Percentiles rank a stretch among this genome's conserved stretches.
Conservation (phyloP, 257 asterid species). For the Anisodus acutangulus region DNA sequence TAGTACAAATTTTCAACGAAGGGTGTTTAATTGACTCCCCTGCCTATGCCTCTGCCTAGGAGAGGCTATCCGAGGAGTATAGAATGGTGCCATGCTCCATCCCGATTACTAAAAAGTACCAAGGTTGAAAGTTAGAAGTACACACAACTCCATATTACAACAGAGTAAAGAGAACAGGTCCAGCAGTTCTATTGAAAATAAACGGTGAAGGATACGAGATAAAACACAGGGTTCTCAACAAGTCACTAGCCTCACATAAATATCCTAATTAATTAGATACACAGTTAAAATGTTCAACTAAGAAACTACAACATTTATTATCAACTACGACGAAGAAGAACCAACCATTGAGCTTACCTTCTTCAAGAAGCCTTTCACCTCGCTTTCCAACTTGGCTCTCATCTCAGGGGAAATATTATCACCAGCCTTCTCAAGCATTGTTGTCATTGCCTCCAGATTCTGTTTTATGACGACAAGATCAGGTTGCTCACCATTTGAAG, state of each 20-base stretch:
- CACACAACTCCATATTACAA: not conserved
- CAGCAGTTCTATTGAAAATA: not conserved
- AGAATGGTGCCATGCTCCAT: not conserved
- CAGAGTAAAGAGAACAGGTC: not conserved
- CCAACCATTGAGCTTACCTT: constrained; percentile 57
- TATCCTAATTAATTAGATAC: constrained; percentile 20
- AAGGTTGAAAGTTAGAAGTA: not conserved
- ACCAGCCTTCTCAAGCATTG: constrained; percentile 72
- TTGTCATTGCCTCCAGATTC: constrained; percentile 81
- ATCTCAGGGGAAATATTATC: constrained; percentile 53
- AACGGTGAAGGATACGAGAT: not conserved
- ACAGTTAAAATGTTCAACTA: constrained; percentile 18
- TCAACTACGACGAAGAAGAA: constrained; percentile 47
- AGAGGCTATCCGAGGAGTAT: not conserved
- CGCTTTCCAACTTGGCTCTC: constrained; percentile 70
- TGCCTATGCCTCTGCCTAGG: too few relatives aligned
- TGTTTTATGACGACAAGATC: constrained; percentile 55
- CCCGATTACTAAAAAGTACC: not conserved
- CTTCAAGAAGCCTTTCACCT: constrained; percentile 59
- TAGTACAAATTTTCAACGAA: too few relatives aligned
- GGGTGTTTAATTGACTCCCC: too few relatives aligned
- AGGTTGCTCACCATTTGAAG: constrained; percentile 38
- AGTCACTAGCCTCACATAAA: not conserved
- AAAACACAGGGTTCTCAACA: constrained; percentile 19
- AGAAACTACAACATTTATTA: not conserved